A percentile compares a stretch with the other conserved stretches of the same genome.
Conservation (phyloP, 2,329 filamentous ascomycete species). For the Zopfia rhizophila region DNA sequence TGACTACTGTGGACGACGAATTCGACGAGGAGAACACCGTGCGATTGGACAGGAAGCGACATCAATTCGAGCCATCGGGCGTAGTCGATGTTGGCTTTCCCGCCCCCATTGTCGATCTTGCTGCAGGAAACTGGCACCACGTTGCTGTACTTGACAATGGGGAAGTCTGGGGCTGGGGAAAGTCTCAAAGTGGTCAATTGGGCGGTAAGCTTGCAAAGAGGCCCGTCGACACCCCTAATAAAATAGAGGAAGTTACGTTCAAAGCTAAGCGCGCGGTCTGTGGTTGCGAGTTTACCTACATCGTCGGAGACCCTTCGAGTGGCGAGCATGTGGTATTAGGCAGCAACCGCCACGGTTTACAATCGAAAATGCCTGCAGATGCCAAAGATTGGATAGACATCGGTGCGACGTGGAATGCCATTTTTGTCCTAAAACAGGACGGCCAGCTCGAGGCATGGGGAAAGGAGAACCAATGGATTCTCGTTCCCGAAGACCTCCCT, state of each 20-base stretch:
- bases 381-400: slow-evolving; percentile 73
- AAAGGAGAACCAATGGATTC: slow-evolving; percentile 84
- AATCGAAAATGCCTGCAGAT: slow-evolving; percentile 64
- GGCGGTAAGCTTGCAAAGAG: slow-evolving; percentile 65
- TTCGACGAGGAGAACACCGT: background rate
- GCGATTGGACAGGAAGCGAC: background rate
- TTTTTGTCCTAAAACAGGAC: slow-evolving; percentile 74
- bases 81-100: background rate
- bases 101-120: slow-evolving; percentile 66
- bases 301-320: slow-evolving; percentile 65
- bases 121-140: slow-evolving; percentile 81
- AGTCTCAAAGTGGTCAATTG: slow-evolving; percentile 84
- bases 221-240: slow-evolving; percentile 28
- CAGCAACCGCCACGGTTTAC: slow-evolving; percentile 76
- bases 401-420: slow-evolving; percentile 81
- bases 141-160: slow-evolving; percentile 79
- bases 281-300: slow-evolving; percentile 85
- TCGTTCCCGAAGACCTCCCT: slow-evolving; percentile 72
- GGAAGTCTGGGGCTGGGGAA: slow-evolving; percentile 88
- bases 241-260: slow-evolving; percentile 63
- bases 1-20: background rate
- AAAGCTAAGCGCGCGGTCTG: slow-evolving; percentile 75
- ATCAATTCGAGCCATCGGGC: background rate
- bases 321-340: slow-evolving; percentile 76
- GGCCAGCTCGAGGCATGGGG: slow-evolving; percentile 79